Percentiles rank a stretch among this genome's conserved stretches.
Evolutionary conservation across 1,284 basidiomycete species (phyloP).

Genomic region (Xerocomus minutiporus): DNA sequence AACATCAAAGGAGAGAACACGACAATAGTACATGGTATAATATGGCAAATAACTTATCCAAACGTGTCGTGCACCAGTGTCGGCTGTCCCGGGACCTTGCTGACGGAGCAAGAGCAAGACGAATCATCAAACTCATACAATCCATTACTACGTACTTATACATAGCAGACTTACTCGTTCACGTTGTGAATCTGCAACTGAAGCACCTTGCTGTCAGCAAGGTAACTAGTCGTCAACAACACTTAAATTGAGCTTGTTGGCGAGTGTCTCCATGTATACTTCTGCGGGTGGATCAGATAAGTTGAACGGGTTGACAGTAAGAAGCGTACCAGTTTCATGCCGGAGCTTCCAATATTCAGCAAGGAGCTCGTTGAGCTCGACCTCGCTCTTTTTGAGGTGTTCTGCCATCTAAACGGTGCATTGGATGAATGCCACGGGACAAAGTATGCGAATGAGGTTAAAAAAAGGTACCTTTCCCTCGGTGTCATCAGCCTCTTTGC

Average conservation of each 20-base stretch:
- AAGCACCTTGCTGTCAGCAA: no score
- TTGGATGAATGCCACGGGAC: slow-evolving; percentile 1
- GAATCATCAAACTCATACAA: no score
- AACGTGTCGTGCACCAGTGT: slow-evolving; percentile 7
- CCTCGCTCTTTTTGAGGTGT: slow-evolving; percentile 67
- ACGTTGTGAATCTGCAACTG: no score
- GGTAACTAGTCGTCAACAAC: slow-evolving; percentile 37
- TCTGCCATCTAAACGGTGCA: slow-evolving; percentile 56
- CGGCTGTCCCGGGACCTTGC: no score
- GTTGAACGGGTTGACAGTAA: slow-evolving; percentile 4
- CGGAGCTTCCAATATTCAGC: slow-evolving; percentile 77
- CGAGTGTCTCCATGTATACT: slow-evolving; percentile 76
- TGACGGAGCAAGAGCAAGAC: no score
- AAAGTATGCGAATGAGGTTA: neutral
- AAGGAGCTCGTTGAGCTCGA: slow-evolving; percentile 71
- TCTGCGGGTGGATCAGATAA: slow-evolving; percentile 39
- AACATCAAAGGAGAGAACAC: slow-evolving; percentile 1
- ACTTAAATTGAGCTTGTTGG: slow-evolving; percentile 60
- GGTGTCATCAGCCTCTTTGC: slow-evolving; percentile 59
- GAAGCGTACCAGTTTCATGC: slow-evolving; percentile 62
- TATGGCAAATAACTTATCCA: slow-evolving; percentile 21
- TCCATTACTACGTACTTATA: no score
- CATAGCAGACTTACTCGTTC: no score
- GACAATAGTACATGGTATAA: slow-evolving; percentile 14
- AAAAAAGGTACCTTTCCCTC: slow-evolving; percentile 51